Conservation (phyloP, 805 yeast species). For the Candida multigemmis region DNA sequence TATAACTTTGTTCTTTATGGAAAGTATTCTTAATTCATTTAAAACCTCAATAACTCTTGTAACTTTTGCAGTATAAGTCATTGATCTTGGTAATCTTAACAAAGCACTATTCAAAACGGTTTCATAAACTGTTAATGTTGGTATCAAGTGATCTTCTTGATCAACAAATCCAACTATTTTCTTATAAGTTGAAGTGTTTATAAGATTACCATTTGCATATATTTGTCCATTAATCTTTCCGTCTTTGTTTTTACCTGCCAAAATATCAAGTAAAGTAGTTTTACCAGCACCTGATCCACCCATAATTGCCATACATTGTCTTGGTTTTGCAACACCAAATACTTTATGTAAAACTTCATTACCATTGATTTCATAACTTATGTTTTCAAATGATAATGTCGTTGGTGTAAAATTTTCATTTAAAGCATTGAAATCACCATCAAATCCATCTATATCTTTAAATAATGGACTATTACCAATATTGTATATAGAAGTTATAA, state of each 20-base stretch:
- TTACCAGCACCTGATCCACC: conserved; percentile 99
- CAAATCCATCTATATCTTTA: conserved; percentile 22
- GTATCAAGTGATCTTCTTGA: conserved; percentile 85
- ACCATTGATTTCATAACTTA: conserved; percentile 49
- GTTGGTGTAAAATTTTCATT: conserved; percentile 55
- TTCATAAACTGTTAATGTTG: conserved; percentile 93
- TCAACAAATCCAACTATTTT: conserved; percentile 89
- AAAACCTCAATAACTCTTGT: conserved; percentile 78
- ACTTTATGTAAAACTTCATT: conserved; percentile 51
- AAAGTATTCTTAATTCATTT: conserved; percentile 73
- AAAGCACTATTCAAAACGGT: conserved; percentile 90
- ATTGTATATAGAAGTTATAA: conserved; percentile 35
- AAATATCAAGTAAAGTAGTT: conserved; percentile 83
- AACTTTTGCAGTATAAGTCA: conserved; percentile 68
- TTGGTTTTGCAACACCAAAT: conserved; percentile 74
- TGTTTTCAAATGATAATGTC: conserved; percentile 63
- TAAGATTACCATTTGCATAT: conserved; percentile 61
- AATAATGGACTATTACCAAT: conserved; percentile 59
- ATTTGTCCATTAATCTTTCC: conserved; percentile 65
- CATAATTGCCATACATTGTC: conserved; percentile 91
- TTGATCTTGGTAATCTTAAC: conserved; percentile 70
- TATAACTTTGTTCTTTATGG: conserved; percentile 75
- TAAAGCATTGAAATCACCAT: conserved; percentile 29
- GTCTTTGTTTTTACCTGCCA: conserved; percentile 80
- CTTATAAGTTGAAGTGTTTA: conserved; percentile 38